Evolutionary conservation across 192 early-diverging fungal genomes (phyloP), one percentile per base, ranked within the genome.

Genomic region (Coemansia sp.): DNA sequence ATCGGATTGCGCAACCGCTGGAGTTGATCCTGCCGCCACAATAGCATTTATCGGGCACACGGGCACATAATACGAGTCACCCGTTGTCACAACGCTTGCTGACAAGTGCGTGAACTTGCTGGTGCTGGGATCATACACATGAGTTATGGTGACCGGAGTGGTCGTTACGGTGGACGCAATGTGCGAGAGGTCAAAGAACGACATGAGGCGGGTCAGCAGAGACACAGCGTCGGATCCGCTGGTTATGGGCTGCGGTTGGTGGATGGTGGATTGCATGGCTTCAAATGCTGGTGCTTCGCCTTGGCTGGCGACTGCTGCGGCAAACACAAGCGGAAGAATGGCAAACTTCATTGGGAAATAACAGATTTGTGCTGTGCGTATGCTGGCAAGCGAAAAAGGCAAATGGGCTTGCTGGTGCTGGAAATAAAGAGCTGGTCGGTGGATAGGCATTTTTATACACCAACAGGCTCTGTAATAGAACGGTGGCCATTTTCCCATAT

Each of bases 181-280:
- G 43, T 60, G 69, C 9, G 58, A 49, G 9, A 72, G 24, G 45
- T 72, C 69, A 61, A 72, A 72, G 63, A 38, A 65, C 43, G 69
- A 72, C 3, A 38, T 29, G 10, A 72, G 52, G 21, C 69, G 69
- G 4, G 25, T 17, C 3, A 72, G 51, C 39, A 65, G 58, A 39
- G 63, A 60, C 12, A 19, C 22, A 19, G 24, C 35, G 49, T 27
- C 29, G 32, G 17, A 11, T 12, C 22, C 29, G 12, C 12, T 27
- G 35, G 23, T 38, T 4, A 24, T 22, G 27, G 37, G 29, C 48
- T 19, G 17, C 5, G n/a, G 25, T n/a, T 61, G 23, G 25, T 22
- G 43, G 17, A 25, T 19, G 47, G 58, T 41, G 12, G 58, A 5
- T 25, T 25, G 15, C 24, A 24, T 48, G 29, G 15, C 19, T 24